Base-by-base conservation (phyloP, 2,329 filamentous ascomycete genomes). In the Sphaceloma murrayae region DNA sequence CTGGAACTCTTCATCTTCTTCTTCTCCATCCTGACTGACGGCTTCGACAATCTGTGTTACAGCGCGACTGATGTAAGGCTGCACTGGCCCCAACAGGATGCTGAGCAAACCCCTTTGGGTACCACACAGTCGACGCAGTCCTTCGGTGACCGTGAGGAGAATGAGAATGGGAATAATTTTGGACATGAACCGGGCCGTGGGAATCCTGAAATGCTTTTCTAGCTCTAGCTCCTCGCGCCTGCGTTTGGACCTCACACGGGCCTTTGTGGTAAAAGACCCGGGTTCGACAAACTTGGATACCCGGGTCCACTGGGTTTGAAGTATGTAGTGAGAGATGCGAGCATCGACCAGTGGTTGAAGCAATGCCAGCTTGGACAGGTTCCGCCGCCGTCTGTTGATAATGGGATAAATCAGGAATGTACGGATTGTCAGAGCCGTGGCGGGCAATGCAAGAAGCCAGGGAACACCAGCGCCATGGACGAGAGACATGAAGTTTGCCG, bases 331-430 rank as follows among this genome's bases (percentile, higher is more conserved):
- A 11, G 29, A 34, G 3, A 45, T 45, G 11, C 31, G 29, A 10
- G 42, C 42, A 30, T 45, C 42, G 4, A 45, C 31, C 11, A 45
- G 32, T 16, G 42, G 42, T 19, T 45, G 42, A n/a, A 45, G 31
- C 7, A 45, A 19, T 10, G 42, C 42, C 11, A 34, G 19, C 22
- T 34, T 34, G 31, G 22, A 27, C 13, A 34, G 14, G 21, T 45
- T 45, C 13, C 11, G 30, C 6, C 42, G 42, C 11, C 42, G 30
- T 16, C 42, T 22, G 7, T 34, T 13, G 18, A 34, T 16, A 10
- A 24, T 21, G 9, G 42, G 42, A 11, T 34, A 45, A 2, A 45
- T 27, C 7, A 45, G 17, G n/a, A 22, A 18, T 7, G 42, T 24
- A 16, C 42, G 30, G 21, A 45, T 45, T n/a, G 29, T n/a, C 8